Conservation (phyloP, 2,329 filamentous ascomycete species). For the Aspergillus fijiensis region DNA sequence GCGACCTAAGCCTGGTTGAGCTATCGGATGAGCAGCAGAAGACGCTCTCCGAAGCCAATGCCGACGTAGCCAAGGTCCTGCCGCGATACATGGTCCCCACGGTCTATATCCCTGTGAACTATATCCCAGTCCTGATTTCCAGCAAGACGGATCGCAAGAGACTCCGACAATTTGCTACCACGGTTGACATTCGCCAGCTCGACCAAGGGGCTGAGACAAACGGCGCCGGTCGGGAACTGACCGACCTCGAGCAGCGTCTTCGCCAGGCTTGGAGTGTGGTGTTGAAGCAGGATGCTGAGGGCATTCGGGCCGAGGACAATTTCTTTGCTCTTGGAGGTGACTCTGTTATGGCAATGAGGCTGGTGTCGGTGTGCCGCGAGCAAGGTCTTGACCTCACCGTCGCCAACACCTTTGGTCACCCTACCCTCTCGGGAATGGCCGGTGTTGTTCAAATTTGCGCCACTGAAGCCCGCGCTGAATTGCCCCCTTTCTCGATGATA, state of each 20-base stretch:
- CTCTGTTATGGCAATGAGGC: slow-evolving; percentile 36
- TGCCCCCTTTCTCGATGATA: slow-evolving; percentile 31
- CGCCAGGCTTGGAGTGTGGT: slow-evolving; percentile 36
- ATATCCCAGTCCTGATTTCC: slow-evolving; percentile 45
- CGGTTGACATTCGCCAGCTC: slow-evolving; percentile 33
- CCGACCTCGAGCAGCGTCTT: slow-evolving; percentile 33
- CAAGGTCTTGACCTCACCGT: slow-evolving; percentile 37
- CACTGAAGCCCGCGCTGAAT: slow-evolving; percentile 24
- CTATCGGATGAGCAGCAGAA: slow-evolving; percentile 19
- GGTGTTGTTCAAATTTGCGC: slow-evolving; percentile 30
- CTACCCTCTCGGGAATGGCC: slow-evolving; percentile 46
- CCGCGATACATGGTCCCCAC: slow-evolving; percentile 40
- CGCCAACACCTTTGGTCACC: slow-evolving; percentile 36
- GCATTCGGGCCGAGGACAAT: slow-evolving; percentile 39
- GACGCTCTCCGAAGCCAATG: slow-evolving; percentile 22
- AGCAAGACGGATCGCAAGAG: slow-evolving; percentile 47
- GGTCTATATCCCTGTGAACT: slow-evolving; percentile 45
- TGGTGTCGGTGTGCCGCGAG: slow-evolving; percentile 32
- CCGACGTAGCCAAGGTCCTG: slow-evolving; percentile 27
- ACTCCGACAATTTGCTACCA: slow-evolving; percentile 35
- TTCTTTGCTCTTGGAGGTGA: slow-evolving; percentile 41
- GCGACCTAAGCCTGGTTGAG: slow-evolving; percentile 16
- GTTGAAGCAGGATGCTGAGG: slow-evolving; percentile 30
- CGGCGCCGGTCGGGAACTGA: slow-evolving; percentile 26
- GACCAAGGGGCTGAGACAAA: slow-evolving; percentile 21